phyloP scores from a whole-genome alignment of 257 asterid species.

The Fraxinus americana region DNA sequence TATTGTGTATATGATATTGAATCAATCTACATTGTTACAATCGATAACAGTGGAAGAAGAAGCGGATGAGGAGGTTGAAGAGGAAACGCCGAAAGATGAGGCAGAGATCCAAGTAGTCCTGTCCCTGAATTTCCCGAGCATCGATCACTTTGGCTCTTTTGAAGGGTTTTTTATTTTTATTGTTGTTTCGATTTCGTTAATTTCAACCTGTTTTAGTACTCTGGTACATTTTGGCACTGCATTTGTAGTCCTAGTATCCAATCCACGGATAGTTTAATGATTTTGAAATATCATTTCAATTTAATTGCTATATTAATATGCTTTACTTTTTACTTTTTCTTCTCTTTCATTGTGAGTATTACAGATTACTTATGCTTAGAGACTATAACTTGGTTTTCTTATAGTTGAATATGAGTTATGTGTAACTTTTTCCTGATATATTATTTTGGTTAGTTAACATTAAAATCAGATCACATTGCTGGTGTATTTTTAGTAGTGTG shows the following conservation, averaged over 20 bases:
- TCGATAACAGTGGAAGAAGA: constrained; percentile 32
- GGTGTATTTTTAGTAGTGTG: background rate
- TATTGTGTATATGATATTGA: background rate
- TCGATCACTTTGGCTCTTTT: background rate
- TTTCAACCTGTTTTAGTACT: background rate
- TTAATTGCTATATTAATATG: background rate
- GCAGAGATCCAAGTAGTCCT: constrained; percentile 36
- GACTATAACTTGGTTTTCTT: background rate
- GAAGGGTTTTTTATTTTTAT: background rate
- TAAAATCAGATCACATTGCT: background rate
- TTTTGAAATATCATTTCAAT: background rate
- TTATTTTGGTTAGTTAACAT: background rate
- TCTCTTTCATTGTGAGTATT: background rate
- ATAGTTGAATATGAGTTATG: background rate
- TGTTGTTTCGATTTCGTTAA: background rate
- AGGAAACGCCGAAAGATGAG: constrained; percentile 44
- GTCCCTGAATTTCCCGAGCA: background rate
- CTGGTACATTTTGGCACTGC: background rate
- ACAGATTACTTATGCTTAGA: background rate
- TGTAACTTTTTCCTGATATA: background rate
- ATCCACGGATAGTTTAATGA: background rate
- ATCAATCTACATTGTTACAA: background rate
- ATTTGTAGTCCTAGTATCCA: too few relatives aligned
- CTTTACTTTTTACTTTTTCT: background rate
- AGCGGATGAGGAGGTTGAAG: constrained; percentile 42